Percentiles rank a stretch among this genome's conserved stretches.
These are phyloP conservation scores for Puccinia novopanici DNA, from an alignment of 1,284 basidiomycete genomes.

Conservation along the genomic window DNA sequence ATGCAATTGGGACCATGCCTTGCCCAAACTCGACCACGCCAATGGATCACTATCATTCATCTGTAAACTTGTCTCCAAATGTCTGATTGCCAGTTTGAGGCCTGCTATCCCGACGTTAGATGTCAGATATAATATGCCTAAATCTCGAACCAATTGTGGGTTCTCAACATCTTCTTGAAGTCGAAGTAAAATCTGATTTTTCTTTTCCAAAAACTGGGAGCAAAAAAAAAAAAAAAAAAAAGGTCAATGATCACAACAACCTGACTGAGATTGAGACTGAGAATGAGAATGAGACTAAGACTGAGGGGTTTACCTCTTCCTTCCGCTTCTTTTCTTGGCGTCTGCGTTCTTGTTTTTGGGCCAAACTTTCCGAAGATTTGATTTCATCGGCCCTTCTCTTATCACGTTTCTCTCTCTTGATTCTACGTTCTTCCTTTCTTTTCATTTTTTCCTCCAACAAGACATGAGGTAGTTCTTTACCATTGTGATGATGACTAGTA, in stretches of 20 bases:
- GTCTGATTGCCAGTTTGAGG: constrained; percentile 44
- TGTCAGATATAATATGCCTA: constrained; percentile 34
- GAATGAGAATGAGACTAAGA: not conserved
- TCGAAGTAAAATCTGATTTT: constrained; percentile 25
- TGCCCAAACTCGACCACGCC: constrained; percentile 41
- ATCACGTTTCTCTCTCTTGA: constrained; percentile 37
- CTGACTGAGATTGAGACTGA: not conserved
- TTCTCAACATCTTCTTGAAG: constrained; percentile 35
- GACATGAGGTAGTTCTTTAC: constrained; percentile 16
- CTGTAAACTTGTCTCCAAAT: constrained; percentile 40
- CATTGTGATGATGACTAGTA: constrained; percentile 7
- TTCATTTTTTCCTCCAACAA: constrained; percentile 42
- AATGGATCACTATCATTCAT: constrained; percentile 34
- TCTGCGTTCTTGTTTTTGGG: constrained; percentile 42
- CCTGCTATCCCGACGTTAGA: constrained; percentile 36
- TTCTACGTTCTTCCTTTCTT: constrained; percentile 34
- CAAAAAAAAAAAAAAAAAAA: constrained; percentile 1
- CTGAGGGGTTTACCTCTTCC: constrained; percentile 34
- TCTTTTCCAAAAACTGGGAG: constrained; percentile 38
- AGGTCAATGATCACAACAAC: not conserved
- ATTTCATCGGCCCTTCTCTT: constrained; percentile 24
- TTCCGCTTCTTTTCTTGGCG: constrained; percentile 42
- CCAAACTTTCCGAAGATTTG: constrained; percentile 25
- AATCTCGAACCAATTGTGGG: constrained; percentile 26
- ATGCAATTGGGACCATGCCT: constrained; percentile 36